Evolutionary conservation across 805 yeast species (phyloP).

Genomic region (Saturnispora saitoi): DNA sequence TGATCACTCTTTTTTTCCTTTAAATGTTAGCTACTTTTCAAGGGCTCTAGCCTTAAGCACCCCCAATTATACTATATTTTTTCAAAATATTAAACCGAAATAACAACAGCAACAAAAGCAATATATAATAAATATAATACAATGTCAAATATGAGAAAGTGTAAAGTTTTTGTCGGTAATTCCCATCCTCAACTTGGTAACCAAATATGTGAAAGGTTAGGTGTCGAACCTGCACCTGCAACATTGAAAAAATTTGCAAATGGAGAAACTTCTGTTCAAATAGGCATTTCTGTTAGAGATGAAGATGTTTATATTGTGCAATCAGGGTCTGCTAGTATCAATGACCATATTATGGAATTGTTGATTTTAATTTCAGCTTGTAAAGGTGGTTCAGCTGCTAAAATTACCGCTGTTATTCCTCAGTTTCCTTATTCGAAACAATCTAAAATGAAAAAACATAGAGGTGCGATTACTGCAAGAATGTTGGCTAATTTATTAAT

Average conservation of each 20-base stretch:
- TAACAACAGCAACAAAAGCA: background rate
- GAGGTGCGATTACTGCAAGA: constrained; percentile 98
- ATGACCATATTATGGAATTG: constrained; percentile 95
- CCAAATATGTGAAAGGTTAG: constrained; percentile 81
- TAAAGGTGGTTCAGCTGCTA: constrained; percentile 96
- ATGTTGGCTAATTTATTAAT: constrained; percentile 91
- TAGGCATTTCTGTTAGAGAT: constrained; percentile 91
- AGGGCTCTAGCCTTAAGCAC: constrained; percentile 3
- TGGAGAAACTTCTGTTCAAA: constrained; percentile 95
- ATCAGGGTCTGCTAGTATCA: constrained; percentile 77
- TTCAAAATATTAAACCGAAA: background rate
- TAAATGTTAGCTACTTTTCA: constrained; percentile 1
- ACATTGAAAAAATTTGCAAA: constrained; percentile 87
- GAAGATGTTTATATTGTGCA: constrained; percentile 94
- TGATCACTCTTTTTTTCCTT: background rate
- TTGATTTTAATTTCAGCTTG: constrained; percentile 91
- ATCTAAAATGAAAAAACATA: constrained; percentile 95
- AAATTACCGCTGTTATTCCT: constrained; percentile 94
- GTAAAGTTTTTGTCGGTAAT: constrained; percentile 92
- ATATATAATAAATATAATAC: background rate
- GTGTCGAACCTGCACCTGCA: constrained; percentile 91
- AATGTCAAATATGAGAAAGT: constrained; percentile 68
- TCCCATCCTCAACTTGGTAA: constrained; percentile 94
- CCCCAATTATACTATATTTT: background rate
- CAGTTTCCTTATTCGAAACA: constrained; percentile 97